Evolutionary conservation across 2,329 filamentous ascomycete species (phyloP).

Genomic region (Pseudocercospora macadamiae): DNA sequence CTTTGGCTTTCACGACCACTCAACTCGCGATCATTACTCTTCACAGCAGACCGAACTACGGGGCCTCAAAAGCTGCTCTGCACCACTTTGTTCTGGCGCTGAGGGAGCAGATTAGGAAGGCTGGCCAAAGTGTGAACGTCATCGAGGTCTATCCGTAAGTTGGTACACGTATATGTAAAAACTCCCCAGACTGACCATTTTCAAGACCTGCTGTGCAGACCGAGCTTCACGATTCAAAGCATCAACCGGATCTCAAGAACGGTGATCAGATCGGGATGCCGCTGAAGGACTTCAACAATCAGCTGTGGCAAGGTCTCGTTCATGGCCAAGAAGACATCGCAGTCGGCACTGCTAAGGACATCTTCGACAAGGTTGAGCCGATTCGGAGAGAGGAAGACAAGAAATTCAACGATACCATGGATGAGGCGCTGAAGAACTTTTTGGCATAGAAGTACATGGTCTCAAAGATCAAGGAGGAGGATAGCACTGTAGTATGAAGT

Average conservation of each 20-base stretch:
- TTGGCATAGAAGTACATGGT: slow-evolving; percentile 16
- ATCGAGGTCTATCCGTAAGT: slow-evolving; percentile 15
- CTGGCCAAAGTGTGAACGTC: slow-evolving; percentile 3
- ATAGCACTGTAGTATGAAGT: too few species aligned
- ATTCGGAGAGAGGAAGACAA: slow-evolving; percentile 8
- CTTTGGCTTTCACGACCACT: slow-evolving; percentile 16
- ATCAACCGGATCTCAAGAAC: slow-evolving; percentile 20
- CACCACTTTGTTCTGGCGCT: slow-evolving; percentile 18
- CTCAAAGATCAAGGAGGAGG: too few species aligned
- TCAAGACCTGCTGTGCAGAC: slow-evolving; percentile 15
- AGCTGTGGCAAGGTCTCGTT: slow-evolving; percentile 12
- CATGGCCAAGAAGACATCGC: slow-evolving; percentile 11
- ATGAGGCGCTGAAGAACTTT: slow-evolving; percentile 18
- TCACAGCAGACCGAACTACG: slow-evolving; percentile 18
- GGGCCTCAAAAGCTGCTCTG: slow-evolving; percentile 20
- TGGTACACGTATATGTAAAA: neutral
- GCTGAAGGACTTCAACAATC: slow-evolving; percentile 11
- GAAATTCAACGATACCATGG: slow-evolving; percentile 16
- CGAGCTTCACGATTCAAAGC: slow-evolving; percentile 17
- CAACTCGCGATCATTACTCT: slow-evolving; percentile 20
- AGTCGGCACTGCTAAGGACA: slow-evolving; percentile 16
- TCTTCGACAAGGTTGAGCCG: slow-evolving; percentile 13
- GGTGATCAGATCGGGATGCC: slow-evolving; percentile 20
- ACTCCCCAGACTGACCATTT: neutral
- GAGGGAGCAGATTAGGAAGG: slow-evolving; percentile 7